Base-by-base conservation (phyloP, 225 moss, liverwort and hornwort species). In the Polytrichum commune region DNA sequence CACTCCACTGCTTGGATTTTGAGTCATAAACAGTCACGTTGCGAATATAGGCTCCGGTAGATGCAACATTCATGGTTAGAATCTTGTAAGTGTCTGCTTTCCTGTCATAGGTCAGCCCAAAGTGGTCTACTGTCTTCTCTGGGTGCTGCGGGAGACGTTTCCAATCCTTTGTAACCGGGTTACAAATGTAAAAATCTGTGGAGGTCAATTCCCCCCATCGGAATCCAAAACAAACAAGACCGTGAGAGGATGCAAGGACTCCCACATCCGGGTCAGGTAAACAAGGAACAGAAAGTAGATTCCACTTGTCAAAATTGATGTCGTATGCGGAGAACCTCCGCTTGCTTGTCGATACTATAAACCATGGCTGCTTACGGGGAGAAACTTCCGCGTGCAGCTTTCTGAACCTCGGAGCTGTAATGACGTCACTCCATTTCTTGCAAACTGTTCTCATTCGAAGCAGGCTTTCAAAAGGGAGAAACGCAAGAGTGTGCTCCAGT, bases 41-140 rank as follows among this genome's bases (percentile, higher is more conserved):
- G 2, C 64, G 70, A 10, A 81, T 81, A 32, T 29, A 75, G 18
- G 58, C 75, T 29, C 70, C 81, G 4, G 62, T 58, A 56, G 62
- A 64, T 18, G 81, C 64, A 58, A 78, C 81, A 54, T 81, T 85
- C 85, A 85, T 76, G 29, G 85, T 85, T 61, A 85, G 54, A n/a
- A 85, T 79, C 23, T 46, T 81, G 73, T 81, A 85, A 19, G 78
- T 78, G 5, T 53, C 70, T 4, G 78, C 64, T 2, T 35, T 68
- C 23, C 27, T 57, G 19, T 85, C 71, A 30, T 74, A 85, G 0
- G 64, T 70, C 81, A 85, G 78, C 26, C 85, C 85, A n/a, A 85
- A 85, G 71, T 85, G 85, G 54, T 85, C 78, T 27, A 85, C 85
- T 19, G 75, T 81, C 68, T 74, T 81, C 78, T 81, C 85, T 2